Evolutionary conservation across 1,284 basidiomycete species (phyloP), one percentile per base, ranked within the genome.

Genomic region (Ustilago cynodontis): DNA sequence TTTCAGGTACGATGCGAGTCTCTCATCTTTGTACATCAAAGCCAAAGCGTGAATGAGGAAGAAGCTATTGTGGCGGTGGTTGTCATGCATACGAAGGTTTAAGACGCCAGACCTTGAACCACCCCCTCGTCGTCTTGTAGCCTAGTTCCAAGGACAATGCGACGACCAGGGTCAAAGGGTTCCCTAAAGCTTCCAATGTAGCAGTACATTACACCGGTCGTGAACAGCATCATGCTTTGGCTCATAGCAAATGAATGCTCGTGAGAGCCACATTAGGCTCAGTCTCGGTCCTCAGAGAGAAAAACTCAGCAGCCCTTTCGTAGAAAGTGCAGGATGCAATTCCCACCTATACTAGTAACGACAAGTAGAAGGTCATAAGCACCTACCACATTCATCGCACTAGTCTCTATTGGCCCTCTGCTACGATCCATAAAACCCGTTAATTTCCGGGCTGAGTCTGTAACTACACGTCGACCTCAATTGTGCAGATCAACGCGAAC

Each of bases 201-300:
- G 22, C 22, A 35, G 29, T 33, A 33, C 52, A 39, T 24, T 10
- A 14, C 3, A 8, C 9, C 24, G 47, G 11, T 14, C 20, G 6
- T 14, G 47, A 16, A 14, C 8, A 28, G 22, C 24, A 4, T 7
- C 20, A 35, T 29, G 43, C 33, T 22, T 8, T 53, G 37, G 35
- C 45, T 35, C 37, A 16, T 26, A 31, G 18, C 52, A 41, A 26
- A 31, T 49, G 52, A 45, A 20, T 39, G 14, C 22, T 35, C 33
- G 22, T 33, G 31, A 45, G 31, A 29, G 47, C n/a, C 43, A 20
- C 18, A 22, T 47, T 71, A 67, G 70, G 70, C 70, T 64, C 53
- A 60, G 24, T 28, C 24, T 71, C 69, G 69, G 69, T 58, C 59
- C 31, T 20, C 6, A 18, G 31, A 33, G 31, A 24, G 37, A 37